Base-by-base conservation (phyloP, 1,139 yeast species). In the Saccharomyces pastorianus region DNA sequence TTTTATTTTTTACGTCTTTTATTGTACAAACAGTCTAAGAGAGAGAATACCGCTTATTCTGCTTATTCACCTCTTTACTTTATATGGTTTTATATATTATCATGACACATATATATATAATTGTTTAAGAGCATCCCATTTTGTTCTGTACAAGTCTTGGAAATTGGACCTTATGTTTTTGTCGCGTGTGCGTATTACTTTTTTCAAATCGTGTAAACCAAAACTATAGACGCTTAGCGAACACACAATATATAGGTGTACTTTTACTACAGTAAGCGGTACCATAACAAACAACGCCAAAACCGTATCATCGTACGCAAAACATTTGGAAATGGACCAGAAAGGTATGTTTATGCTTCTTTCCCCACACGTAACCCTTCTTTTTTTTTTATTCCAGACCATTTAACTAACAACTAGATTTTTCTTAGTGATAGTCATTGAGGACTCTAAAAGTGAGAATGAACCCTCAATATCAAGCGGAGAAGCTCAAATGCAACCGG, bases 381-480 rank as follows among this genome's bases (percentile, higher is more conserved):
- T 41, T 49, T 42, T 2, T 4, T 17, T 20, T 20, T 20, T 20
- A 3, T 20, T 20, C 23, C 23, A 20, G 23, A 20, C n/a, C 20
- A 20, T 38, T 20, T 38, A 1, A 38, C 25, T 38, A 38, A 38
- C 44, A 38, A 1, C 8, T 14, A 13, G 0, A 13, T 11, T 41
- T 9, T 4, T 23, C 6, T 9, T 26, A 51, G 53, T 47, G 17
- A 47, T 46, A 14, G 49, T 47, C 6, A 49, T 54, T 41, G 55
- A 52, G 41, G 52, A 52, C 29, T 3, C 27, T 29, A 14, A 23
- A 8, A 27, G 20, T 46, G 31, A n/a, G 0, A 25, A 25, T 4
- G 23, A 46, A 9, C 48, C 31, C 7, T 17, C 13, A 20, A 38
- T 17, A 9, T 38, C 25, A 3, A 17, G n/a, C 1, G 26, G 26